These are phyloP conservation scores for Escallonia rubra DNA, from an alignment of 129 eudicot species.

Conservation along the genomic window DNA sequence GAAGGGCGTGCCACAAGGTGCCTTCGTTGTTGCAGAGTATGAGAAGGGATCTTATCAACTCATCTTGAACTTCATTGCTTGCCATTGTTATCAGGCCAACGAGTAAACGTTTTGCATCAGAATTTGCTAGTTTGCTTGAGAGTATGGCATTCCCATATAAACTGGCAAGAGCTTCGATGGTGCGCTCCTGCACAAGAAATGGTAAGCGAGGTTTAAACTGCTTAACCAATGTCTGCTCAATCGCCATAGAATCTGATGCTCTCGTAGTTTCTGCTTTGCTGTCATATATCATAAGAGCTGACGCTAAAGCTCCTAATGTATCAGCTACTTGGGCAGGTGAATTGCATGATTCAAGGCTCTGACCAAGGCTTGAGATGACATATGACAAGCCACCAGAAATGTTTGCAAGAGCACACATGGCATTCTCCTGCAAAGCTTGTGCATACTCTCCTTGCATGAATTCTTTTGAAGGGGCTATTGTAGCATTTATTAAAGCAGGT, in stretches of 20 bases:
- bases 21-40: constrained; percentile 78
- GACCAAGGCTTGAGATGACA: constrained; percentile 97
- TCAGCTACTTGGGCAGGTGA: constrained; percentile 95
- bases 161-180: constrained; percentile 99
- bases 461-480: constrained; percentile 99
- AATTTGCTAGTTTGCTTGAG: constrained; percentile 70
- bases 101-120: constrained; percentile 89
- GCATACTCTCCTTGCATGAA: constrained; percentile 98
- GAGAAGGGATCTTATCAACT: constrained; percentile 79
- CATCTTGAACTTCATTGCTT: constrained; percentile 87
- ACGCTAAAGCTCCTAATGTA: constrained; percentile 96
- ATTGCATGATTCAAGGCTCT: constrained; percentile 90
- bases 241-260: constrained; percentile 76
- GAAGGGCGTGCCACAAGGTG: constrained; percentile 93
- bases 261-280: constrained; percentile 76
- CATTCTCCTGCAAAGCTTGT: constrained; percentile 98
- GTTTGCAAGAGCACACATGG: constrained; percentile 99
- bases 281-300: constrained; percentile 98
- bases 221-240: constrained; percentile 83
- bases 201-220: constrained; percentile 71
- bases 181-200: constrained; percentile 91
- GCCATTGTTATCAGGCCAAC: constrained; percentile 99
- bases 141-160: constrained; percentile 82
- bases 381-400: constrained; percentile 97
- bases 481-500: constrained; percentile 92